Conservation (phyloP, 345 rosid genomes). For the Trapa incisa region DNA sequence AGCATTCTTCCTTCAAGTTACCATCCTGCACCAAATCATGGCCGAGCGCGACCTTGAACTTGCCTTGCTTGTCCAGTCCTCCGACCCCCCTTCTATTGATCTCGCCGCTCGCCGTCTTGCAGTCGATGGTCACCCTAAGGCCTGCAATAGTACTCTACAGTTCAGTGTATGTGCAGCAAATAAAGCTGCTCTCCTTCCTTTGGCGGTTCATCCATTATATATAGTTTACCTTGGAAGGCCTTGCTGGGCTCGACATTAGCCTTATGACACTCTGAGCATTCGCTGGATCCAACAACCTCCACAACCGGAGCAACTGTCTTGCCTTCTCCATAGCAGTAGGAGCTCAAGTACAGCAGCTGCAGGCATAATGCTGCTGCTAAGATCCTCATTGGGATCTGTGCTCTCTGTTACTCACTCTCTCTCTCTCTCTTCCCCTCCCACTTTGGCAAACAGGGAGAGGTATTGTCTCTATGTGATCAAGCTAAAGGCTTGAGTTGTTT, state of each 20-base stretch:
- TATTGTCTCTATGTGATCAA: background rate
- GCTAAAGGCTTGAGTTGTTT: background rate
- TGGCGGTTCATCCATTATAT: too few relatives aligned
- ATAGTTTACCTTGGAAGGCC: constrained; percentile 44
- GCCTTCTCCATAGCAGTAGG: constrained; percentile 28
- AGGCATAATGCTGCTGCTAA: constrained; percentile 30
- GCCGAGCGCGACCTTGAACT: constrained; percentile 46
- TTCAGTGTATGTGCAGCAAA: too few relatives aligned
- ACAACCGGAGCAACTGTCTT: constrained; percentile 33
- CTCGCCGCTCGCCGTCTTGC: constrained; percentile 40
- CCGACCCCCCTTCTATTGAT: constrained; percentile 46
- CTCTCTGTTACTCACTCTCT: background rate
- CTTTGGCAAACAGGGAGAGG: constrained; percentile 1
- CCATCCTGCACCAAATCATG: constrained; percentile 39
- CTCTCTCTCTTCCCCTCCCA: background rate
- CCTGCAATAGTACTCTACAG: constrained; percentile 23
- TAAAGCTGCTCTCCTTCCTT: too few relatives aligned
- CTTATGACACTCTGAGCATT: constrained; percentile 46
- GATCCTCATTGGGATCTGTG: constrained; percentile 41
- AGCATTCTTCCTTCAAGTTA: constrained; percentile 55
- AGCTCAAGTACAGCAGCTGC: constrained; percentile 15
- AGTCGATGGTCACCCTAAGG: constrained; percentile 56
- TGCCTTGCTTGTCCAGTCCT: constrained; percentile 48
- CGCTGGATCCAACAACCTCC: constrained; percentile 54
- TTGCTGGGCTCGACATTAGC: constrained; percentile 26